Evolutionary conservation across 495 filamentous ascomycete genomes (phyloP).

Genomic region (Chaetomium cochliodes): DNA sequence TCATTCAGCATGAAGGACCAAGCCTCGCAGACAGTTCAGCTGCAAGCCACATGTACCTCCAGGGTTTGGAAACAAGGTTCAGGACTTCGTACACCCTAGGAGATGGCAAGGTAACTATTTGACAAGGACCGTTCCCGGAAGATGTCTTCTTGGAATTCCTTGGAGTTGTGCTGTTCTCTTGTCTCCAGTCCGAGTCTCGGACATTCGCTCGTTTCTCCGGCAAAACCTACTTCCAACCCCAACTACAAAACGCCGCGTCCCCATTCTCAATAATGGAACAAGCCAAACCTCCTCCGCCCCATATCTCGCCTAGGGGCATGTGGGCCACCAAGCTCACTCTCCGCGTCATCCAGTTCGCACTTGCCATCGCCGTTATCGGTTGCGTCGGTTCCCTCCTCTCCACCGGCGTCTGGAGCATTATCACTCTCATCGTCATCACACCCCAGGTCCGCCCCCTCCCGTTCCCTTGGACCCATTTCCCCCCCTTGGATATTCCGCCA

Average conservation of each 20-base stretch:
- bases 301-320: conserved; percentile 17
- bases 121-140: background rate
- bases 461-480: background rate
- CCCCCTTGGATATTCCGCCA: background rate
- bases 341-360: conserved; percentile 17
- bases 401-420: background rate
- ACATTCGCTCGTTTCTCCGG: too few species aligned
- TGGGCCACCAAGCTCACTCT: conserved; percentile 20
- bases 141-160: too few species aligned
- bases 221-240: background rate
- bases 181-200: background rate
- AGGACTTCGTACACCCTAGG: background rate
- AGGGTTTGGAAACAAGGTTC: background rate
- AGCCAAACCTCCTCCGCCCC: conserved; percentile 4
- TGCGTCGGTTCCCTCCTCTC: background rate
- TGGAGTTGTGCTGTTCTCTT: background rate
- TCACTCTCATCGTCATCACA: background rate
- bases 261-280: too few species aligned
- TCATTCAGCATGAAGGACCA: too few species aligned
- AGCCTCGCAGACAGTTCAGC: background rate
- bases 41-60: background rate
- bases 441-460: background rate
- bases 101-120: background rate
- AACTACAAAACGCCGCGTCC: background rate
- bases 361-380: conserved; percentile 18